Base-by-base conservation (phyloP, 2,329 filamentous ascomycete genomes). In the Fusarium abutilonis region DNA sequence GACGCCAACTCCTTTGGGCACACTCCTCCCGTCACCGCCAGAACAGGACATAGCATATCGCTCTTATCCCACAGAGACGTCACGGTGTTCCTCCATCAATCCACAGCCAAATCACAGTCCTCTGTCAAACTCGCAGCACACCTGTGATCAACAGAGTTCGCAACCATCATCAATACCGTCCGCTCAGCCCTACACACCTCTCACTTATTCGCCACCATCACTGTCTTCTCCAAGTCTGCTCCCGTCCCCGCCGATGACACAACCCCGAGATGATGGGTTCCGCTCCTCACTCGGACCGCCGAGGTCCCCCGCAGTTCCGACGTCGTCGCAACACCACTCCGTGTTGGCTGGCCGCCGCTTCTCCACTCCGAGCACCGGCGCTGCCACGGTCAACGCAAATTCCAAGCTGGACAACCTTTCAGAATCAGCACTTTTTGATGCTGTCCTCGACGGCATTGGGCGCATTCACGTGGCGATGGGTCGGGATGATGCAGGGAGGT, bases 401-500 rank as follows among this genome's bases (percentile, higher is more conserved):
- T 8, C 44, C 6, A 32, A 59, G 4, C 13, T 29, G 35, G 28
- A 70, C 28, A 52, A 62, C 1, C 70, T 31, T 36, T 38, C 76
- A 26, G 71, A 75, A 6, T 64, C 68, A 6, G 73, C 73, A 21
- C 60, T 77, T 3, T 63, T 78, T 19, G 70, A 74, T 17, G 67
- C 73, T 13, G 68, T 79, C 0, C 43, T 80, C 6, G 72, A 77
- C 3, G 77, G 75, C 3, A 75, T 80, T 6, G 70, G 70, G 6
- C 68, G 70, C 8, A 67, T 76, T 40, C 58, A 72, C 28, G 68
- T 80, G 10, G 65, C 68, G 15, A 78, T 80, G 74, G 56, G 58
- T 28, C 67, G 72, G 63, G 76, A 80, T 42, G 69, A 75, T 13
- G 73, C 70, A 10, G 78, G 78, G 4, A 72, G 79, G 36, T 80